Conservation (phyloP, 2,329 filamentous ascomycete species). For the Achaetomium macrosporum region DNA sequence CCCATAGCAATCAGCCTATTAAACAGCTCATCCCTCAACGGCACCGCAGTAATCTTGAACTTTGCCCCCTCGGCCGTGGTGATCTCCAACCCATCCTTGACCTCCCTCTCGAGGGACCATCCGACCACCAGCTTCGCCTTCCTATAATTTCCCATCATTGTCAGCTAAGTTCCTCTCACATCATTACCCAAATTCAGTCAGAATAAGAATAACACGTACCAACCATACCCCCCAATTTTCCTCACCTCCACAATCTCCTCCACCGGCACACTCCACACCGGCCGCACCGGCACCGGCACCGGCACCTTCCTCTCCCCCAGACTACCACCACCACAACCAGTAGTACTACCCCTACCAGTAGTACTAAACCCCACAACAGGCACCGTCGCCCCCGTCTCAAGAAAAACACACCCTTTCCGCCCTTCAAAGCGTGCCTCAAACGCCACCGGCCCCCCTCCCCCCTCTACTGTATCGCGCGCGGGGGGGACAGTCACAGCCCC, state of each 20-base stretch:
- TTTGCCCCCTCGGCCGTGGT: slow-evolving; percentile 49
- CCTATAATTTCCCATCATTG: slow-evolving; percentile 27
- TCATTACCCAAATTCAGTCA: too few species aligned
- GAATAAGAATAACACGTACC: slow-evolving; percentile 27
- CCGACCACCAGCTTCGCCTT: slow-evolving; percentile 78
- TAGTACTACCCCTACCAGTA: slow-evolving; percentile 51
- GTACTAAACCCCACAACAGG: slow-evolving; percentile 63
- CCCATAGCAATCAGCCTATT: slow-evolving; percentile 69
- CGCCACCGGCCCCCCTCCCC: slow-evolving; percentile 61
- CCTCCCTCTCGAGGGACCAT: slow-evolving; percentile 67
- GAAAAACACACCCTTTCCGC: slow-evolving; percentile 63
- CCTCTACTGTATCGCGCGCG: slow-evolving; percentile 24
- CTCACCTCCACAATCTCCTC: slow-evolving; percentile 66
- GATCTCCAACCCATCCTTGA: slow-evolving; percentile 70
- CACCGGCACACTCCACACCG: slow-evolving; percentile 65
- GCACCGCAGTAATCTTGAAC: slow-evolving; percentile 64
- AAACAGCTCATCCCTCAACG: slow-evolving; percentile 70
- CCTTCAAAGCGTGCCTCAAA: slow-evolving; percentile 68
- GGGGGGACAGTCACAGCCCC: slow-evolving; percentile 54
- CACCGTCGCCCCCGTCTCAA: slow-evolving; percentile 59
- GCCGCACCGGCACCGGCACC: slow-evolving; percentile 48
- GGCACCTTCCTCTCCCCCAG: too few species aligned
- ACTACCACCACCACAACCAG: too few species aligned
- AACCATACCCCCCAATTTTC: slow-evolving; percentile 75
- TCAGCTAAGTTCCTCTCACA: too few species aligned